These are phyloP conservation scores for Pogostemon cablin DNA, from an alignment of 257 asterid genomes.

Conservation along the genomic window DNA sequence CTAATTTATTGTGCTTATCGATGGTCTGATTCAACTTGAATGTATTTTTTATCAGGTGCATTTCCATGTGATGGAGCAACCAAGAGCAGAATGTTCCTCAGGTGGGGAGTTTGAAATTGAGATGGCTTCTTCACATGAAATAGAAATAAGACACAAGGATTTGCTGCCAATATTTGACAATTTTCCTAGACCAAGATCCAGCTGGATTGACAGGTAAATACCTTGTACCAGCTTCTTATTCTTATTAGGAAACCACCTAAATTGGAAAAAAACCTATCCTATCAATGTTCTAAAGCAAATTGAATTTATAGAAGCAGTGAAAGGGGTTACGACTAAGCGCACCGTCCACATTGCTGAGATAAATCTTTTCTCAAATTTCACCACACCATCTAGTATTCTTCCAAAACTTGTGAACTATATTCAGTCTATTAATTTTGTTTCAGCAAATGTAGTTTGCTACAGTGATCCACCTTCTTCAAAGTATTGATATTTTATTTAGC, in stretches of 20 bases:
- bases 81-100: conserved; percentile 39
- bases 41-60: conserved; percentile 48
- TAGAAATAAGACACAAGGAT: conserved; percentile 58
- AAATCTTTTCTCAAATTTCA: conserved; percentile 8
- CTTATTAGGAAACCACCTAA: conserved; percentile 7
- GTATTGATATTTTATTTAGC: neutral
- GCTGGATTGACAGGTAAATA: conserved; percentile 50
- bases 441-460: neutral
- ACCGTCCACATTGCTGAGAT: neutral
- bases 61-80: conserved; percentile 54
- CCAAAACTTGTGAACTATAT: neutral
- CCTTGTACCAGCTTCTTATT: conserved; percentile 17
- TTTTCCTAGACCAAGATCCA: conserved; percentile 52
- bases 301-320: conserved; percentile 1
- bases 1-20: conserved; percentile 14
- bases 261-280: neutral
- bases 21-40: conserved; percentile 26
- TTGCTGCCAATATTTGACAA: conserved; percentile 60
- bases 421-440: neutral
- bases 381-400: conserved; percentile 6
- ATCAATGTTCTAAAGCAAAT: conserved; percentile 14
- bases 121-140: conserved; percentile 53
- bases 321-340: neutral
- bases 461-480: neutral
- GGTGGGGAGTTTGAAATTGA: conserved; percentile 69